Evolutionary conservation across 306 rosid species (phyloP).

Genomic region (Vicia sativa): DNA sequence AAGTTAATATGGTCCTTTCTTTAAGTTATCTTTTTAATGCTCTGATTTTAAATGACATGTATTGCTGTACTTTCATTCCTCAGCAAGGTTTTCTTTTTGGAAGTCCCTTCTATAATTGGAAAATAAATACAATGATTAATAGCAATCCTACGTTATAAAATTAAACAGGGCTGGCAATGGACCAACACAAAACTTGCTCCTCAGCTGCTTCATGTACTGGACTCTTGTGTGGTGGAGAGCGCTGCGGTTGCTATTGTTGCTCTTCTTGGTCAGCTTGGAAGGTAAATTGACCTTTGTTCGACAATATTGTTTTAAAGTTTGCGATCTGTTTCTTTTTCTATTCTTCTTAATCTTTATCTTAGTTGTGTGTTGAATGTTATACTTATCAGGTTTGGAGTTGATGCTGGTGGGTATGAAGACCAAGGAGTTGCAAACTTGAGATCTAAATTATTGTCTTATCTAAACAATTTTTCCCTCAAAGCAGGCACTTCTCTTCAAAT

Average conservation of each 20-base stretch:
- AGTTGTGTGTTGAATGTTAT: conserved; percentile 7
- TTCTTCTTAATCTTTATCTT: not conserved
- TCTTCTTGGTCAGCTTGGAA: conserved; percentile 88
- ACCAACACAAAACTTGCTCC: conserved; percentile 52
- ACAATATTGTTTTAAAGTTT: conserved; percentile 1
- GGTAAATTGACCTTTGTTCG: conserved; percentile 47
- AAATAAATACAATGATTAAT: not conserved
- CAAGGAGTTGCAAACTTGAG: conserved; percentile 58
- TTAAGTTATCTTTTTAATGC: conserved; percentile 21
- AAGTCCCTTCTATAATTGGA: conserved; percentile 12
- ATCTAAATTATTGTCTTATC: conserved; percentile 48
- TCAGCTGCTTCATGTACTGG: conserved; percentile 55
- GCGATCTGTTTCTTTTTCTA: not conserved
- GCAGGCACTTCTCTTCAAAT: conserved; percentile 55
- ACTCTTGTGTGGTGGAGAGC: conserved; percentile 51
- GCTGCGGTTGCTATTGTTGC: conserved; percentile 51
- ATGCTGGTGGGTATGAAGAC: conserved; percentile 66
- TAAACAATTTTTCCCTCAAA: conserved; percentile 40
- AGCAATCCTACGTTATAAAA: conserved; percentile 1
- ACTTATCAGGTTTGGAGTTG: conserved; percentile 66
- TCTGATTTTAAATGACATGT: conserved; percentile 8
- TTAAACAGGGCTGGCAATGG: conserved; percentile 74
- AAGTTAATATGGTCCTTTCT: conserved; percentile 16
- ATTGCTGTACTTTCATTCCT: not conserved
- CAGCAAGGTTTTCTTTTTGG: not conserved